These are phyloP conservation scores for Zopfochytrium polystomum DNA, from an alignment of 371 early-diverging fungal genomes.

Conservation along the genomic window DNA sequence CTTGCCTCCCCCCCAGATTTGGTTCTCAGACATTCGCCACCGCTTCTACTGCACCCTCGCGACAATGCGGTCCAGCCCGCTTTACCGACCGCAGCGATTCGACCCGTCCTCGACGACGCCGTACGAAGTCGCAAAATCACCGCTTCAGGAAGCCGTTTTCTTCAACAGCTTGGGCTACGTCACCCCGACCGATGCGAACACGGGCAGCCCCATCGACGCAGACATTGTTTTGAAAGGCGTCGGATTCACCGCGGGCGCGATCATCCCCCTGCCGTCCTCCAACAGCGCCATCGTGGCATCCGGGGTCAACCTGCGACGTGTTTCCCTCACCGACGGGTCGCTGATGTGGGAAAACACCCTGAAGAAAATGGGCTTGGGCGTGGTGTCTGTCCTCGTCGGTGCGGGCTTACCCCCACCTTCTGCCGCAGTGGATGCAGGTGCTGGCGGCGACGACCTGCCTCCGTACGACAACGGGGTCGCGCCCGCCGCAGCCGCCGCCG, in stretches of 20 bases:
- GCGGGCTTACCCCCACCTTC: background rate
- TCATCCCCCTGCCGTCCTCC: background rate
- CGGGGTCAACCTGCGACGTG: constrained; percentile 5
- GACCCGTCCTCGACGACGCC: constrained; percentile 1
- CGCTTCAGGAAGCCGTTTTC: background rate
- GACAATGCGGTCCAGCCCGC: too few species aligned
- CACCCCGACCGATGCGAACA: background rate
- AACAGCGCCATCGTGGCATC: constrained; percentile 2
- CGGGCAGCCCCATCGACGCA: background rate
- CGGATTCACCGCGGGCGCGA: background rate
- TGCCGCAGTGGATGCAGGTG: too few species aligned
- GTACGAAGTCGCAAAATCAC: background rate
- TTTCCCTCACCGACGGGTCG: background rate
- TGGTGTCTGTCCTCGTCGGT: constrained; percentile 1
- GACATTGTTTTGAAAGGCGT: constrained; percentile 5
- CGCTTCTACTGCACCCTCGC: constrained; percentile 5
- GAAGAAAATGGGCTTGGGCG: constrained; percentile 15
- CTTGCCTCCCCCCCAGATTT: background rate
- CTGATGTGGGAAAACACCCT: constrained; percentile 20
- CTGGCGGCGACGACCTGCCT: too few species aligned
- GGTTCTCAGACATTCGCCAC: background rate
- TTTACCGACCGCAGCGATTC: constrained; percentile 2
- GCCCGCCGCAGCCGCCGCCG: too few species aligned
- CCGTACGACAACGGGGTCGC: too few species aligned
- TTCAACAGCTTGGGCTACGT: background rate